These are phyloP conservation scores for Leccinum solheimii DNA, from an alignment of 1,284 basidiomycete genomes.

Conservation along the genomic window DNA sequence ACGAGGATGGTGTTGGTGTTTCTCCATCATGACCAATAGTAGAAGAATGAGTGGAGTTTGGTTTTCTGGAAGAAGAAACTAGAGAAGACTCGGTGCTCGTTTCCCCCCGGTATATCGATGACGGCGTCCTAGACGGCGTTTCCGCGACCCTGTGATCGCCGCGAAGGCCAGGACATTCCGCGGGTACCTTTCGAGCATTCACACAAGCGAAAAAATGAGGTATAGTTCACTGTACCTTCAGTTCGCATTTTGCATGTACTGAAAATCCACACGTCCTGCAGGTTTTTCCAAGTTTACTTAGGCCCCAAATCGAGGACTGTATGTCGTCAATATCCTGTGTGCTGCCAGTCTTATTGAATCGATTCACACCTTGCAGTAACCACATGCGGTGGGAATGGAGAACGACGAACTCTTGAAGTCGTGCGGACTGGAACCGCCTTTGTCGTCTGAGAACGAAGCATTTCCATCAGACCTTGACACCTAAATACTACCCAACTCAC, in stretches of 20 bases:
- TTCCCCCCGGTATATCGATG: constrained; percentile 37
- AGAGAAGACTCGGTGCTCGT: constrained; percentile 14
- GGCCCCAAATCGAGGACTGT: constrained; percentile 80
- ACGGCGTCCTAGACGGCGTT: constrained; percentile 31
- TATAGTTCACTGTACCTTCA: constrained; percentile 56
- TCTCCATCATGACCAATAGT: constrained; percentile 27
- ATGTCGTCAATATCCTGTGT: constrained; percentile 5
- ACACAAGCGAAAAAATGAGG: constrained; percentile 6
- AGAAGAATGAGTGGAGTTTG: constrained; percentile 9
- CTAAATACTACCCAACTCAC: constrained; percentile 41
- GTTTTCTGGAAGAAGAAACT: constrained; percentile 10
- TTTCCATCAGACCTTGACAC: constrained; percentile 3
- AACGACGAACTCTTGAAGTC: constrained; percentile 81
- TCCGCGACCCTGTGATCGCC: constrained; percentile 25
- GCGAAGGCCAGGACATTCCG: constrained; percentile 55
- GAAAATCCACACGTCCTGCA: constrained; percentile 77
- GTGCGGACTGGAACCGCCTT: constrained; percentile 69
- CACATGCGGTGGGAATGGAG: constrained; percentile 79
- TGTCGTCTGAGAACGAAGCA: constrained; percentile 52
- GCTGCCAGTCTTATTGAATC: background rate
- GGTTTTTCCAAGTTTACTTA: constrained; percentile 81
- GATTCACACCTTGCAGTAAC: constrained; percentile 69
- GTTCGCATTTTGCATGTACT: constrained; percentile 82
- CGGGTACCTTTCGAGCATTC: constrained; percentile 58
- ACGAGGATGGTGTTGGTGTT: constrained; percentile 55